Conservation (phyloP, 83 land plant species). For the Picea abies region DNA sequence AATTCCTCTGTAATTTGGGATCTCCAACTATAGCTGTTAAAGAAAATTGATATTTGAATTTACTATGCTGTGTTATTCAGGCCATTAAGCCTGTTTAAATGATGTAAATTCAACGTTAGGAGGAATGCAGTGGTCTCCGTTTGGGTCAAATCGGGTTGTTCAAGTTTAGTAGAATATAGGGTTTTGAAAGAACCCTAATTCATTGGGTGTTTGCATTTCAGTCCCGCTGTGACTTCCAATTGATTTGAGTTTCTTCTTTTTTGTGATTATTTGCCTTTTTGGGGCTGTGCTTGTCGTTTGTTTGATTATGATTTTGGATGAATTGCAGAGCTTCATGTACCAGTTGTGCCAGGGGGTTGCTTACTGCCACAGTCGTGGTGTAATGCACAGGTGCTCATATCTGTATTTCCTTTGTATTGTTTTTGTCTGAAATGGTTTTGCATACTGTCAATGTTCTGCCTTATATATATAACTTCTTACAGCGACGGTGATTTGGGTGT, state of each 20-base stretch:
- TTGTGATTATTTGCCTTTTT: background rate
- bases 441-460: background rate
- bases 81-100: too few relatives aligned
- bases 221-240: too few relatives aligned
- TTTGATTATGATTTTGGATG: background rate
- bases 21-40: too few relatives aligned
- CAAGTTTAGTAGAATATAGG: too few relatives aligned
- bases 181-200: too few relatives aligned
- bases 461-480: too few relatives aligned
- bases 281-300: too few relatives aligned
- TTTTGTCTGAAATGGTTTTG: background rate
- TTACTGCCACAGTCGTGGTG: conserved; percentile 91
- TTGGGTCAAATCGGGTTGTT: too few relatives aligned
- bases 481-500: background rate
- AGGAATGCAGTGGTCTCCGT: too few relatives aligned
- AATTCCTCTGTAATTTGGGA: background rate
- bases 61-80: too few relatives aligned
- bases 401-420: background rate
- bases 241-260: background rate
- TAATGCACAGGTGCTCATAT: conserved; percentile 80
- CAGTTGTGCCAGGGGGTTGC: conserved; percentile 94
- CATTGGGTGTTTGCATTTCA: too few relatives aligned
- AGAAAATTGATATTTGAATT: too few relatives aligned
- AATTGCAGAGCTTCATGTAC: conserved; percentile 79
- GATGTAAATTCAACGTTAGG: background rate